phyloP scores from a whole-genome alignment of 371 early-diverging fungal genomes.

The Actinomortierella ambigua region DNA sequence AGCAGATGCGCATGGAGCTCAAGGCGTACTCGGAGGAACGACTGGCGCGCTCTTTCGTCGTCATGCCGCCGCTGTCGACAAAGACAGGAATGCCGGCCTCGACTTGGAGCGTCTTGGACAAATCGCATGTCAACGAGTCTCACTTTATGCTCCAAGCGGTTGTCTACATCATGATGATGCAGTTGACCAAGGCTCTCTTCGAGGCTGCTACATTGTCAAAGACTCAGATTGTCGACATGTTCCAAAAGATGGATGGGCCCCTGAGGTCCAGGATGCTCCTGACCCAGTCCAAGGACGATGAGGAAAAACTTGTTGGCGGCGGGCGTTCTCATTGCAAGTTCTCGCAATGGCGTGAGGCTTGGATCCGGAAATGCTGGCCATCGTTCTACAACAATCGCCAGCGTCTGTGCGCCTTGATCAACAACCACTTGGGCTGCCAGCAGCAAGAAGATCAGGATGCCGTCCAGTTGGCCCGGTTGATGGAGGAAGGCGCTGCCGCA shows the following conservation, averaged over 20 bases:
- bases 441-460: conserved; percentile 9
- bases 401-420: conserved; percentile 31
- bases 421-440: conserved; percentile 18
- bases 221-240: conserved; percentile 24
- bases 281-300: too few relatives aligned
- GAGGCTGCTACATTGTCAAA: conserved; percentile 38
- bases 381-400: conserved; percentile 41
- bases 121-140: conserved; percentile 3
- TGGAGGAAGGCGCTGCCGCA: conserved; percentile 39
- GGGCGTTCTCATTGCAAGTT: conserved; percentile 12
- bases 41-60: conserved; percentile 24
- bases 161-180: conserved; percentile 46
- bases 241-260: conserved; percentile 31
- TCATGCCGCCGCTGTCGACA: conserved; percentile 19
- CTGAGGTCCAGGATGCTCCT: conserved; percentile 22
- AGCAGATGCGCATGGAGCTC: conserved; percentile 34
- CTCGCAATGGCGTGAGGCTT: conserved; percentile 34
- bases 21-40: conserved; percentile 29
- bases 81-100: conserved; percentile 4
- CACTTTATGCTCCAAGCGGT: conserved; percentile 26
- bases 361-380: conserved; percentile 35
- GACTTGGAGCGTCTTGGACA: too few relatives aligned
- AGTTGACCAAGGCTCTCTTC: conserved; percentile 27
- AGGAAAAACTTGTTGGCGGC: conserved; percentile 19
- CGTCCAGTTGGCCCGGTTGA: conserved; percentile 24